Base-by-base conservation (phyloP, 2,329 filamentous ascomycete species). In the Diaporthe citrichinensis region DNA sequence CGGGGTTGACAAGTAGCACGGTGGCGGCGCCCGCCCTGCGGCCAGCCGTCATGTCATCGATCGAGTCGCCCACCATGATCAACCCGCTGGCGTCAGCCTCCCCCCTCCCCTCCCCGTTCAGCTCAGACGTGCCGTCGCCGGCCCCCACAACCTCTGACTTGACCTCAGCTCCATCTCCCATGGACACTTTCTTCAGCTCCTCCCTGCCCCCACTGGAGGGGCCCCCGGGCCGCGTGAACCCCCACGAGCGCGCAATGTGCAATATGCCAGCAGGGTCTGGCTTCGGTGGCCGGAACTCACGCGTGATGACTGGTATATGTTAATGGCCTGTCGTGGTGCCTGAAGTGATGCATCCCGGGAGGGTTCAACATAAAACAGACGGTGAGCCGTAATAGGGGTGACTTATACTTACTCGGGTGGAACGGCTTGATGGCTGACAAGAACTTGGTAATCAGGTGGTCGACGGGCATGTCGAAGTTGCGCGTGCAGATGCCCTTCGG, bases 31-130 rank as follows among this genome's bases (percentile, higher is more conserved):
- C 96, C 0, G 96, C 96, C 71, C 88, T 88, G 76, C 93, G 90
- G 0, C 97, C 96, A 0, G 96, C 95, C 10, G 93, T 94, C 91
- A 98, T 97, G 82, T 99, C 97, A 83, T 98, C 97, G 73, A 98
- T 91, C 23, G 93, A 95, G 82, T 96, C 94, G 5, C 94, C 94
- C 31, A 92, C 91, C 91, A 93, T 93, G 79, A 92, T 90, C 57
- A 92, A 80, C 8, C 82, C 83, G 57, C 84, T 88, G 3, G 86
- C 90, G 76, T 88, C 87, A 1, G 81, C 81, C 14, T 84, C 78
- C 55, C 76, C 78, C 28, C 74, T 76, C 59, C 75, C 80, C 61
- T 79, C 78, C n/a, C 73, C 59, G 57, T 71, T 59, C 59, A 55
- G 71, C 75, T 44, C 57, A 62, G 59, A 55, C 80, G n/a, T n/a